phyloP scores from a whole-genome alignment of 495 filamentous ascomycete species.

The Penicillium samsonianum region DNA sequence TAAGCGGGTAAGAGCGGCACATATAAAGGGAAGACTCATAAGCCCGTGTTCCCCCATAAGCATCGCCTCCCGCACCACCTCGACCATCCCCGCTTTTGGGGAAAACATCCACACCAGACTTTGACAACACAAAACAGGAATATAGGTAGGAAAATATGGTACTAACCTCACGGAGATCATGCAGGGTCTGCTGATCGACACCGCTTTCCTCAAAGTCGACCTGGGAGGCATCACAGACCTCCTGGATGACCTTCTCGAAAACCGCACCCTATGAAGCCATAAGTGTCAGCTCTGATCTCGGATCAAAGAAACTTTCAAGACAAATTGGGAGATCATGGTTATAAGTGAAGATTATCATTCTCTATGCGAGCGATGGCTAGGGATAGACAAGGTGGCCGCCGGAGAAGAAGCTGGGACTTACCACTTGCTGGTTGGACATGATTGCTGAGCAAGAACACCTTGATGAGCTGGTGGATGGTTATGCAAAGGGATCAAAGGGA shows the following conservation, averaged over 20 bases:
- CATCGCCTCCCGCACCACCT: constrained; percentile 45
- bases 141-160: constrained; percentile 11
- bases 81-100: constrained; percentile 37
- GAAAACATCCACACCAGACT: constrained; percentile 16
- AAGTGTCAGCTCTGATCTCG: constrained; percentile 35
- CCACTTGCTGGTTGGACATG: constrained; percentile 68
- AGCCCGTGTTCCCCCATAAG: constrained; percentile 42
- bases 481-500: background rate
- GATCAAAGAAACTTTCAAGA: background rate
- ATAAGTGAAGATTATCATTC: background rate
- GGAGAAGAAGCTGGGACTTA: constrained; percentile 45
- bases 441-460: constrained; percentile 11
- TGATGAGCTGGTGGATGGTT: background rate
- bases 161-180: constrained; percentile 82
- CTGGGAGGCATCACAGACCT: constrained; percentile 82
- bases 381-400: constrained; percentile 20
- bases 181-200: constrained; percentile 79
- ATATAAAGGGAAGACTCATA: constrained; percentile 49
- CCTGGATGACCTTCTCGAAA: constrained; percentile 87
- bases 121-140: constrained; percentile 20
- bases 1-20: constrained; percentile 40
- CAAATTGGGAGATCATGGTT: background rate
- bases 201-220: constrained; percentile 97
- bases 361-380: constrained; percentile 14
- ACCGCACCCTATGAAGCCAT: constrained; percentile 64